Evolutionary conservation across 495 filamentous ascomycete genomes (phyloP), one percentile per base, ranked within the genome.

Genomic region (Aspergillus egyptiacus): DNA sequence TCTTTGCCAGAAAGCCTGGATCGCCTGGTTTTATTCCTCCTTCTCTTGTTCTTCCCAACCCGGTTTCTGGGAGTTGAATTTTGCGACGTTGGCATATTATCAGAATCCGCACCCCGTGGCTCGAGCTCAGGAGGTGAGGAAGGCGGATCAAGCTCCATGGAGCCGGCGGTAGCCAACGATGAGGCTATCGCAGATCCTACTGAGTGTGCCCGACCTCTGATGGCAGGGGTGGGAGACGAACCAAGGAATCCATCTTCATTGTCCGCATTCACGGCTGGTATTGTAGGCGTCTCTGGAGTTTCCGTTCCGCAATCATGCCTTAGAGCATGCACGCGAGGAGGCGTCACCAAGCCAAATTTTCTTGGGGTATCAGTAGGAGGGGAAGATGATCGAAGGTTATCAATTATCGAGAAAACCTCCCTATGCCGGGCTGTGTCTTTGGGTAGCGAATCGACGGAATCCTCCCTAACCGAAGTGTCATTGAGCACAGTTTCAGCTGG

Each of bases 171-270:
- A 18, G 50, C 23, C 18, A 61, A 46, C 13, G 58, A 49, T 8
- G 56, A 19, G 15, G 48, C 39, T 13, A 50, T 30, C 20, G 62
- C 51, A 1, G 57, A 54, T 13, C 50, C 58, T 23, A 40, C 35
- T 10, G 63, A 50, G 6, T 62, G 61, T 17, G 62, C 58, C 45
- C 61, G 63, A 20, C 66, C 63, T 51, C 68, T 67, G 58, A 81
- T 63, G 61, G 70, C 57, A 6, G 88, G 87, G 0, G 89, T 94
- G 1, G 89, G 89, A 7, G 89, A 93, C n/a, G 86, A 94, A 2
- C 79, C 80, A 33, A 91, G 71, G 55, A 80, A 87, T 13, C 80
- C 76, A 62, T 85, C 78, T 59, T 82, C 56, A 56, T 69, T 58
- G 40, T 73, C 57, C 22, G 58, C 47, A 35, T 65, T 43, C n/a